A percentile compares a stretch with the other conserved stretches of the same genome.
phyloP scores from a whole-genome alignment of 768 basidiomycete species.

The Trametes cubensis region DNA sequence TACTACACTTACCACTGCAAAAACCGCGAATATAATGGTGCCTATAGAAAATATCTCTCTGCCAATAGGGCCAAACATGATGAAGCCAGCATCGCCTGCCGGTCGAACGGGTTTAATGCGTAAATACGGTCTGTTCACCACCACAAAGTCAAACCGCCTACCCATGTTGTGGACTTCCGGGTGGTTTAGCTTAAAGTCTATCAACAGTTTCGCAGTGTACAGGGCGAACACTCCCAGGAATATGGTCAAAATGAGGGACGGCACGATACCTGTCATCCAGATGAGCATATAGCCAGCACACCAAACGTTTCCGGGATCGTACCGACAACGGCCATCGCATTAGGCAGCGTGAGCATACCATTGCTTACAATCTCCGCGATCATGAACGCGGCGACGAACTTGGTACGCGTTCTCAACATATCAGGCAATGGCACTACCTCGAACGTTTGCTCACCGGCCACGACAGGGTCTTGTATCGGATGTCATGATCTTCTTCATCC shows the following conservation, averaged over 20 bases:
- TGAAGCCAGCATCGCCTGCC: conserved; percentile 52
- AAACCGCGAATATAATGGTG: conserved; percentile 55
- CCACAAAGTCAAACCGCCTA: conserved; percentile 22
- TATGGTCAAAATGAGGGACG: conserved; percentile 53
- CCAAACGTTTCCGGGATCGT: background rate
- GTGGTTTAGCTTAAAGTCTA: conserved; percentile 61
- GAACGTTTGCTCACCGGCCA: conserved; percentile 44
- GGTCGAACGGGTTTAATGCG: background rate
- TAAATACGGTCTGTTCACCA: background rate
- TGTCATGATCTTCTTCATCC: conserved; percentile 46
- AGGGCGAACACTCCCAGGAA: conserved; percentile 55
- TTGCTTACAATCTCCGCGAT: conserved; percentile 61
- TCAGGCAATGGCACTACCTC: background rate
- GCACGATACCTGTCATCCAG: conserved; percentile 45
- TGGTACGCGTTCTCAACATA: background rate
- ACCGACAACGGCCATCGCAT: conserved; percentile 55
- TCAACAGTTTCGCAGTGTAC: conserved; percentile 54
- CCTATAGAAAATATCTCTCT: conserved; percentile 49
- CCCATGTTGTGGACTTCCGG: conserved; percentile 58
- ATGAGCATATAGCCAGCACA: too few relatives aligned
- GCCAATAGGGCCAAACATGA: conserved; percentile 50
- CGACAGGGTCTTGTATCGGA: conserved; percentile 55
- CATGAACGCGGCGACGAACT: conserved; percentile 56
- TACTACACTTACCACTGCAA: conserved; percentile 27
- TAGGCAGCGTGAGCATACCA: conserved; percentile 57